phyloP scores from a whole-genome alignment of 768 basidiomycete genomes.

The Lactarius hatsudake region DNA sequence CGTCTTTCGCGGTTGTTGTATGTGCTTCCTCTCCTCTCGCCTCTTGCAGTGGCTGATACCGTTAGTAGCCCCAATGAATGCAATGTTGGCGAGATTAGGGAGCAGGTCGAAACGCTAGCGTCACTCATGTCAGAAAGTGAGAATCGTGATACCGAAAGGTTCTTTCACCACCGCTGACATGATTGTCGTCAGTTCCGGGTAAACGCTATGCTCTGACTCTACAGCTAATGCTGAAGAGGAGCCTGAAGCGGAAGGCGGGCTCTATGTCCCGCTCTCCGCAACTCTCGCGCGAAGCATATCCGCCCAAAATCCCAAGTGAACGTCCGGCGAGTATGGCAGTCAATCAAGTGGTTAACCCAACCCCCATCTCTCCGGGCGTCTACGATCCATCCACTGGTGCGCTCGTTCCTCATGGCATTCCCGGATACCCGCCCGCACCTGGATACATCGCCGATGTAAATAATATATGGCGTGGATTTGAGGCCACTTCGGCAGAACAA shows the following conservation, averaged over 20 bases:
- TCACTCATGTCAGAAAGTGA: constrained; percentile 75
- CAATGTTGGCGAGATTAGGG: constrained; percentile 68
- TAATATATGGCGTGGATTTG: constrained; percentile 73
- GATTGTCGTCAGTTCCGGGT: constrained; percentile 65
- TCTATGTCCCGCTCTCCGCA: constrained; percentile 63
- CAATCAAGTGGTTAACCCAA: constrained; percentile 27
- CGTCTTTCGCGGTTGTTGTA: constrained; percentile 86
- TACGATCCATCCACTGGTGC: constrained; percentile 20
- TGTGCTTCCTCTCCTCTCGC: constrained; percentile 32
- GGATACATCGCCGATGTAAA: constrained; percentile 45
- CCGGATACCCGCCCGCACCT: constrained; percentile 23
- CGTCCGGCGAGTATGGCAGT: constrained; percentile 27
- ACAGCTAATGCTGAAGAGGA: constrained; percentile 82
- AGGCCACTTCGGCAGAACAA: constrained; percentile 68
- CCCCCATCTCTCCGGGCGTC: constrained; percentile 24
- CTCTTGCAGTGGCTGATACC: neutral
- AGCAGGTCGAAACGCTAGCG: constrained; percentile 75
- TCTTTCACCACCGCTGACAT: constrained; percentile 19
- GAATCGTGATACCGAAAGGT: constrained; percentile 29
- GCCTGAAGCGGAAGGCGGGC: constrained; percentile 55
- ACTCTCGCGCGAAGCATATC: constrained; percentile 45
- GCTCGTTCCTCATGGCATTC: constrained; percentile 22
- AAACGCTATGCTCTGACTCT: constrained; percentile 90
- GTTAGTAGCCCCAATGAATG: constrained; percentile 73
- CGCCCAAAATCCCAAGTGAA: constrained; percentile 36